These are phyloP conservation scores for Ophiosphaerella narmari DNA, from an alignment of 2,329 filamentous ascomycete species.

Conservation along the genomic window DNA sequence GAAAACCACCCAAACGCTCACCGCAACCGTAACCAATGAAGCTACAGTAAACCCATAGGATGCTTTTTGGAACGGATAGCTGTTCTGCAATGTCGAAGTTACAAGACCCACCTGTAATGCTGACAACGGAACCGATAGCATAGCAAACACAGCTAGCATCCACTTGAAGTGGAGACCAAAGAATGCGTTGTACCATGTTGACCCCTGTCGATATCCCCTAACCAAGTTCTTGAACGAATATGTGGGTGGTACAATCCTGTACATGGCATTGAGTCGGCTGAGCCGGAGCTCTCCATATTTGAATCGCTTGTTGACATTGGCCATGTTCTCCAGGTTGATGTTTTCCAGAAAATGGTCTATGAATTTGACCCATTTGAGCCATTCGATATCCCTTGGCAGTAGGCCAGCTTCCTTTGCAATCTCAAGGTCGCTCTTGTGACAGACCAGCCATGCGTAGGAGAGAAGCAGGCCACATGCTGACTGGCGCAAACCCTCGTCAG, in stretches of 20 bases:
- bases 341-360: slow-evolving; percentile 10
- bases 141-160: slow-evolving; percentile 16
- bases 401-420: slow-evolving; percentile 16
- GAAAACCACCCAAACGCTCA: slow-evolving; percentile 1
- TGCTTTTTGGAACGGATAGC: slow-evolving; percentile 5
- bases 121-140: slow-evolving; percentile 12
- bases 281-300: slow-evolving; percentile 52
- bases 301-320: slow-evolving; percentile 45
- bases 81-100: slow-evolving; percentile 9
- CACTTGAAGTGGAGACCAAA: slow-evolving; percentile 15
- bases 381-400: slow-evolving; percentile 12
- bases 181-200: slow-evolving; percentile 15
- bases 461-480: slow-evolving; percentile 21
- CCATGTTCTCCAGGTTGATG: slow-evolving; percentile 4
- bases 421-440: slow-evolving; percentile 12
- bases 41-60: slow-evolving; percentile 16
- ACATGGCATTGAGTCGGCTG: slow-evolving; percentile 44
- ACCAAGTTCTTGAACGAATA: slow-evolving; percentile 8
- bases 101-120: slow-evolving; percentile 21
- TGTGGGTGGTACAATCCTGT: slow-evolving; percentile 6
- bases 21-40: slow-evolving; percentile 4
- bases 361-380: slow-evolving; percentile 16
- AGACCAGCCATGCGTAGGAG: slow-evolving; percentile 23
- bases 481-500: slow-evolving; percentile 10
- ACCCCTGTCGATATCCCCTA: slow-evolving; percentile 6